Evolutionary conservation across 352 stramenopile genomes (phyloP).

Genomic region (Globisporangium lucens): DNA sequence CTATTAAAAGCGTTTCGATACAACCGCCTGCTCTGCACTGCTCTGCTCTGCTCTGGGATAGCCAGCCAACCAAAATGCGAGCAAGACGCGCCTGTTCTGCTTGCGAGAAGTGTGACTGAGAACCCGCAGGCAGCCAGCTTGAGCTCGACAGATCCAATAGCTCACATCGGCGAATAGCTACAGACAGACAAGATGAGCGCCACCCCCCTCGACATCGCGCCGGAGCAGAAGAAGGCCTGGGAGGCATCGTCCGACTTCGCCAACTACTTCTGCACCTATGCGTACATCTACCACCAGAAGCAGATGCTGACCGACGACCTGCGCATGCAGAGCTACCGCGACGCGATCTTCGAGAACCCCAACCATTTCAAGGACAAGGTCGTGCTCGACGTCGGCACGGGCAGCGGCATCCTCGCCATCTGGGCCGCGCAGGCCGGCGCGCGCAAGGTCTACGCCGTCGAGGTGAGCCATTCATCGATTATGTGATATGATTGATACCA

Average conservation of each 20-base stretch:
- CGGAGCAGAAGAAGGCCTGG: slow-evolving; percentile 81
- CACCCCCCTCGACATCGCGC: slow-evolving; percentile 48
- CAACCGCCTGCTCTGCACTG: neutral
- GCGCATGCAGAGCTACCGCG: slow-evolving; percentile 98
- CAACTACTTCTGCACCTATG: slow-evolving; percentile 91
- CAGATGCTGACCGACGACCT: slow-evolving; percentile 99
- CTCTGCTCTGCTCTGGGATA: neutral
- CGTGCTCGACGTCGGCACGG: slow-evolving; percentile 99
- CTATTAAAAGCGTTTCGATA: slow-evolving; percentile 4
- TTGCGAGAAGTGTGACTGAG: neutral
- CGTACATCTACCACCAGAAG: slow-evolving; percentile 92
- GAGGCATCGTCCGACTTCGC: slow-evolving; percentile 85
- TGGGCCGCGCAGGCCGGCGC: slow-evolving; percentile 98
- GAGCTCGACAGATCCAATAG: neutral
- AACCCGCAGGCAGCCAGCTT: neutral
- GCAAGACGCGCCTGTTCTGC: slow-evolving; percentile 1
- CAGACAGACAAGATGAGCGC: slow-evolving; percentile 10
- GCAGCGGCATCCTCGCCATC: slow-evolving; percentile 97
- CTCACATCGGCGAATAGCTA: neutral
- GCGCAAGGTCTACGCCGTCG: slow-evolving; percentile 96
- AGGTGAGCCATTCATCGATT: slow-evolving; percentile 23
- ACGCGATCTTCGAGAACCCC: slow-evolving; percentile 97
- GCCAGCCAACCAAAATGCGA: slow-evolving; percentile 7
- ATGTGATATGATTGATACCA: neutral
- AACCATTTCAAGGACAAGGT: slow-evolving; percentile 98